Base-by-base conservation (phyloP, 225 moss, liverwort and hornwort genomes). In the Bryum argenteum region DNA sequence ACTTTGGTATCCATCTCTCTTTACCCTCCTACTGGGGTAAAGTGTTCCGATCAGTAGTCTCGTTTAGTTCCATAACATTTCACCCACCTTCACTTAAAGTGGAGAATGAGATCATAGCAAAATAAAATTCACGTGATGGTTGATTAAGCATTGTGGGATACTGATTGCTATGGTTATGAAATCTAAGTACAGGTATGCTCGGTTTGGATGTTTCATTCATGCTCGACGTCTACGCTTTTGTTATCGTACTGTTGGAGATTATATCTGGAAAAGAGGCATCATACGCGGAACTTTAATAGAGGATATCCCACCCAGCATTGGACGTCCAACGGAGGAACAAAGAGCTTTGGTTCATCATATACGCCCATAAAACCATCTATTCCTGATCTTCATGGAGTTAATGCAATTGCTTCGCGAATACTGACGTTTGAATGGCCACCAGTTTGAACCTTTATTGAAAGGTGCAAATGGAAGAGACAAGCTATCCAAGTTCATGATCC, bases 161-260 rank as follows among this genome's bases (percentile, higher is more conserved):
- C 33, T 61, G 28, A 50, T 16, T 60, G 14, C 60, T 24, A n/a
- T 66, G 39, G n/a, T 48, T 39, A 22, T 45, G 15, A 59, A 70
- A 24, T 8, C 14, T 75, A 58, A 47, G 17, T 71, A 56, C 81
- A 93, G 89, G 80, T 95, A 95, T 72, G 95, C 92, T 65, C 89
- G 88, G 45, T 92, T 85, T 76, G 95, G 95, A 95, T 33, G 84
- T 95, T 16, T 90, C 92, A 22, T 86, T 92, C 8, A 88, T 87
- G 84, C 76, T 92, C 42, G 92, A 95, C 62, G 92, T 92, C 52
- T 95, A 89, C 61, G 83, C 92, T 13, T 95, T 92, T 70, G 95
- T 91, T 37, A 84, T 95, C 11, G 88, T 95, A 54, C 78, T 91
- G 21, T 85, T 91, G 40, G 92, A 95, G 67, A 85, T 95, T 44